Evolutionary conservation across 257 asterid genomes (phyloP), one percentile per base, ranked within the genome.

Genomic region (Forsythia suspensa): DNA sequence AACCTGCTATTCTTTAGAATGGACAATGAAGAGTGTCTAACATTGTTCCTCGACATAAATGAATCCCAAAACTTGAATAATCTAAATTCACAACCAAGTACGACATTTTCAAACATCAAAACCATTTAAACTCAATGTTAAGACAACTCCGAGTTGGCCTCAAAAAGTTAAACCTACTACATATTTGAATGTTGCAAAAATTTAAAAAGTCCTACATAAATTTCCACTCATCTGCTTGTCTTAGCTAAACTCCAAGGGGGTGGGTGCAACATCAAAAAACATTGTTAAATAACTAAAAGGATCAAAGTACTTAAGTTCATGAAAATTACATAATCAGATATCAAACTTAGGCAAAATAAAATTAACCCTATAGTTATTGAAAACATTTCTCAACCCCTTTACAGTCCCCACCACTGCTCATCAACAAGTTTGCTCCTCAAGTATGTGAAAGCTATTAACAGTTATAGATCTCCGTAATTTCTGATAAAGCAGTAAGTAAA

Each of bases 401-500:
- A 13, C 4, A 43, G 8, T 29, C 1, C 51, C 51, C 51, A 41
- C 10, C 10, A 6, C 3, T 43, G 6, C 15, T 18, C 59, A 48
- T 13, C 57, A 48, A 48, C 20, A 7, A 51, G 15, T 51, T 51
- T 51, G 59, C 15, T 51, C 20, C 59, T 51, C 20, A 15, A 51
- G 59, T 51, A 41, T 42, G 74, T 52, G 52, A 38, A 20, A 40
- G 65, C 63, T 29, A 66, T 18, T 4, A 71, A 79, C 46, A 83
- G 71, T 80, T 46, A 80, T 21, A 68, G 69, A 71, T 75, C 77
- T 73, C 68, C 44, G 57, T 44, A 73, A 24, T 70, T 51, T 71
- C 46, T 13, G 16, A 36, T 29, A 72, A 59, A n/a, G 59, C 24
- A 69, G 79, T 80, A 66, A 73, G 52, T 40, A 79, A 70, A 55